Evolutionary conservation across 139 green algal genomes (phyloP), one percentile per base, ranked within the genome.

Genomic region (Astrephomene gubernaculifera): DNA sequence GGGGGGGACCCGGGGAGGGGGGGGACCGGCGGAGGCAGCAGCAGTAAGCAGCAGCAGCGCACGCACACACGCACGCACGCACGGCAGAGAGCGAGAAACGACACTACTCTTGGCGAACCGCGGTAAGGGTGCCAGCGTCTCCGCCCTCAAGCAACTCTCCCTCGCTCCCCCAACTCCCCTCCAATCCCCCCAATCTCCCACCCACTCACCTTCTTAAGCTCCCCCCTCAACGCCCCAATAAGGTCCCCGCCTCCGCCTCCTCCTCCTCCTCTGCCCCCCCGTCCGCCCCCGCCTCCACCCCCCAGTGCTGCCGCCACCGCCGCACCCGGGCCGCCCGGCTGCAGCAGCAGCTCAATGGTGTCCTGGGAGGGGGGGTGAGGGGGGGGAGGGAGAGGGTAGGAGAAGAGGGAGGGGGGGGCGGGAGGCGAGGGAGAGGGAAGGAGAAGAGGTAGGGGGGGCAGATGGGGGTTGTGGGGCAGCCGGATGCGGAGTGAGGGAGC

Each of bases 321-420:
- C 75, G 67, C n/a, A 22, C 41, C 22, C 43, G 53, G 27, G 78
- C 38, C 9, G 35, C 36, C 31, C 14, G 22, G 31, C 78, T 54
- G 10, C 24, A 83, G 76, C 14, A 83, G 43, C 76, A 83, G 60
- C 41, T 72, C 76, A 9, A 73, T 38, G 14, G 60, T 83, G 76
- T 83, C 76, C 76, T 83, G 57, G 0, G 14, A 44, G 39, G 27
- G 2, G 19, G 22, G 21, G 67, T 6, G 38, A 39, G 2, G 24
- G 0, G 14, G 43, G 39, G 27, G 2, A 4, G 22, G 21, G 67
- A 5, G 38, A 24, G 57, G 57, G 12, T 19, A 44, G 65, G 65
- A 12, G 22, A 17, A 67, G 79, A 27, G 19, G 29, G 31, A 17
- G 76, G 63, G 41, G 73, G 57, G 12, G 21, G 57, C 21, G 57